Base-by-base conservation (phyloP, 257 asterid genomes). In the Mitragyna speciosa region DNA sequence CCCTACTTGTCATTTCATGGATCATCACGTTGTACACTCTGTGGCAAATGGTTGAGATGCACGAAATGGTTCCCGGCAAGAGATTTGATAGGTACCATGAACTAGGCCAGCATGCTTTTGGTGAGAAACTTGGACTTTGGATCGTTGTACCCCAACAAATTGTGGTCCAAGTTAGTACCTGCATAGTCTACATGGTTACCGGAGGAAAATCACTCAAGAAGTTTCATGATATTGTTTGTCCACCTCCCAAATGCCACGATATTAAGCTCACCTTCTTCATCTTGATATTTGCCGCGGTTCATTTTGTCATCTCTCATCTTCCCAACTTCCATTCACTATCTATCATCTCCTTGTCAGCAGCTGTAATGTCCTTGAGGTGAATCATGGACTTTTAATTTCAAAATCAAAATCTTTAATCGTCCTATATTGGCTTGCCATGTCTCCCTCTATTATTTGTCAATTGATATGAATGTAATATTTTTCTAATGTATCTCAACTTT, bases 11-110 rank as follows among this genome's bases (percentile, higher is more conserved):
- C 4, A 49, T 90, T 1, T 93, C 97, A 51, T 92, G 95, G 96
- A n/a, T 78, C 47, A 82, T 93, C 64, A 89, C 97, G 0, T 73
- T 91, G 10, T 93, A 86, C 91, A 93, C 97, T 0, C 68, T 93
- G 0, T 93, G 97, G 93, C 97, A 94, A 79, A 90, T 92, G 98
- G 97, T 94, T 6, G 93, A 94, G 75, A 88, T 94, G 95, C 97
- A 92, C 39, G 98, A 94, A 58, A 85, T 85, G 85, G 88, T 91
- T 1, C 93, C 94, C 0, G 96, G 95, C 0, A 94, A 90, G 83
- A 84, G 98, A 73, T 90, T 91, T 51, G 95, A 92, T 67, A 76
- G 98, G 81, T 92, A 94, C 80, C 94, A 91, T 28, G 97, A 94
- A 54, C 79, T 94, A 11, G 98, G 98, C 7, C 97, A 92, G 28